Evolutionary conservation across 176 grass and related monocot genomes (phyloP).

Genomic region (Paspalum vaginatum): DNA sequence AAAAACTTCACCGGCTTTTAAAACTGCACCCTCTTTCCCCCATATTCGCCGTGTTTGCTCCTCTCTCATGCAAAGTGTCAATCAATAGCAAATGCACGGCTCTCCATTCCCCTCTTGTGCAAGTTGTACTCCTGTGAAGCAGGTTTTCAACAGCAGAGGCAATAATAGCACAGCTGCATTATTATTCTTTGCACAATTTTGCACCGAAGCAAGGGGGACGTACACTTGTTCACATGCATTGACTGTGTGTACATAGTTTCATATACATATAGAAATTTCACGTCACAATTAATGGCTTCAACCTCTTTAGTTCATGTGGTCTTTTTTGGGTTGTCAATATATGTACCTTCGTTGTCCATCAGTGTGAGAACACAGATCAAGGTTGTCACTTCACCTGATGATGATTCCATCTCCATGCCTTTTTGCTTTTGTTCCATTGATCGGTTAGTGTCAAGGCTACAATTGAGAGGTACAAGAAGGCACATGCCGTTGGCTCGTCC

Average conservation of each 20-base stretch:
- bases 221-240: constrained; percentile 25
- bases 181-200: constrained; percentile 34
- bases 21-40: not conserved
- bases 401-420: constrained; percentile 9
- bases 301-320: not conserved
- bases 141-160: not conserved
- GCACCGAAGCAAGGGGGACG: not conserved
- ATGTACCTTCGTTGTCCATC: not conserved
- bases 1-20: constrained; percentile 35
- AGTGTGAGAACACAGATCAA: not conserved
- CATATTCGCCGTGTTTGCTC: constrained; percentile 40
- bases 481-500: constrained; percentile 54
- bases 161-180: not conserved
- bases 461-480: constrained; percentile 82
- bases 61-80: constrained; percentile 26
- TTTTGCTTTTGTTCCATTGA: constrained; percentile 27
- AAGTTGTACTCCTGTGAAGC: not conserved
- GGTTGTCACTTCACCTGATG: not conserved
- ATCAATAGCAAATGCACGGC: constrained; percentile 29
- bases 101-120: not conserved
- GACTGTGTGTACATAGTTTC: not conserved
- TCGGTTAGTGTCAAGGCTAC: constrained; percentile 60
- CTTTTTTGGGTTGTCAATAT: not conserved
- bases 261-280: not conserved
- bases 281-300: constrained; percentile 20